A percentile compares a stretch with the other conserved stretches of the same genome.
Conservation (phyloP, 495 filamentous ascomycete genomes). For the Penicillium salamii region DNA sequence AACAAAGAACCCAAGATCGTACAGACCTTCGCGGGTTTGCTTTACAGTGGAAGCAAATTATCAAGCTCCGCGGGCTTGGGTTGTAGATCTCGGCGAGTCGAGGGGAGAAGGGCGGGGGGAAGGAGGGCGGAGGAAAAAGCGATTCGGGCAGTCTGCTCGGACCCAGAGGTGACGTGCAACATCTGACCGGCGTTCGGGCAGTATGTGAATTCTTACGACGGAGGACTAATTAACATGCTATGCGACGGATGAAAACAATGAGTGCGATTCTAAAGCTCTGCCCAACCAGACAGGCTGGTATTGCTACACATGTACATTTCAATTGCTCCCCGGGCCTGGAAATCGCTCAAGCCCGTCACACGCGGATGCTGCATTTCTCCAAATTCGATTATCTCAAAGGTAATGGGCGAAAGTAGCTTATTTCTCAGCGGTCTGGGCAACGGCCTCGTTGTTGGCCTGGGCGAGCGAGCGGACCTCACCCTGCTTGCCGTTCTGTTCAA, state of each 20-base stretch:
- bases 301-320: slow-evolving; percentile 48
- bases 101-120: slow-evolving; percentile 21
- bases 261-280: slow-evolving; percentile 30
- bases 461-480: slow-evolving; percentile 76
- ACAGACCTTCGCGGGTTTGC: slow-evolving; percentile 29
- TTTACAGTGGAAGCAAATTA: background rate
- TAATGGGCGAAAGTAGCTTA: slow-evolving; percentile 21
- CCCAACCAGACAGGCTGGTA: slow-evolving; percentile 26
- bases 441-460: slow-evolving; percentile 64
- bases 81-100: slow-evolving; percentile 8
- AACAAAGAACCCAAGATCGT: slow-evolving; percentile 19
- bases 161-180: slow-evolving; percentile 20
- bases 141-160: slow-evolving; percentile 18
- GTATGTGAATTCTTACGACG: slow-evolving; percentile 1
- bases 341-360: slow-evolving; percentile 16
- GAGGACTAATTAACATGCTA: slow-evolving; percentile 4
- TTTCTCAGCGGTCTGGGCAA: slow-evolving; percentile 46
- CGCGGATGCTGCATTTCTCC: slow-evolving; percentile 16
- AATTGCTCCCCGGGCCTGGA: slow-evolving; percentile 21
- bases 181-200: slow-evolving; percentile 6
- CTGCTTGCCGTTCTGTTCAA: slow-evolving; percentile 87
- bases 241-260: slow-evolving; percentile 9
- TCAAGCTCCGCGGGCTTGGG: slow-evolving; percentile 1
- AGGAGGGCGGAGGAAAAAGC: slow-evolving; percentile 22
- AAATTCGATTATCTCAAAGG: slow-evolving; percentile 16